These are phyloP conservation scores for Auricularia sp. DNA, from an alignment of 768 basidiomycete species.

Conservation along the genomic window DNA sequence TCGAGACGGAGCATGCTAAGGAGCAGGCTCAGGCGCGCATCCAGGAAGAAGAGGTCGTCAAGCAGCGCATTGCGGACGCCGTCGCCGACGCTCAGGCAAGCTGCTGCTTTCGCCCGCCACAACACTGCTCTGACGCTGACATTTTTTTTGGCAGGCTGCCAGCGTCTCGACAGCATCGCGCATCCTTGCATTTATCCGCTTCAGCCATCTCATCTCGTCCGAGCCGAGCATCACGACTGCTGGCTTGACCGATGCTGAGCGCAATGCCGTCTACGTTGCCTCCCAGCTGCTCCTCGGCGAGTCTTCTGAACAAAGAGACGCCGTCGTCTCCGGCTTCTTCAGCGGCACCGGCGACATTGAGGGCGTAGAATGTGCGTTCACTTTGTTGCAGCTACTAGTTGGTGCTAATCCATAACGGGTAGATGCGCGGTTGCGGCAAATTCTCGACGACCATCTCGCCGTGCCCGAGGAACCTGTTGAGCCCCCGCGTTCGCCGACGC, in stretches of 20 bases:
- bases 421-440: slow-evolving; percentile 57
- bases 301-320: slow-evolving; percentile 40
- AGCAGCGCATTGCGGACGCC: slow-evolving; percentile 44
- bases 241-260: slow-evolving; percentile 40
- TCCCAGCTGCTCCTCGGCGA: slow-evolving; percentile 47
- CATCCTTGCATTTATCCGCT: neutral
- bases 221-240: slow-evolving; percentile 1
- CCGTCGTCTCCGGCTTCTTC: slow-evolving; percentile 46
- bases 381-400: neutral
- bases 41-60: slow-evolving; percentile 48
- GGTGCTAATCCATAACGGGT: slow-evolving; percentile 5
- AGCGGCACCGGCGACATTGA: slow-evolving; percentile 49
- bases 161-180: neutral
- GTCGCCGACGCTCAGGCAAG: slow-evolving; percentile 52
- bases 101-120: slow-evolving; percentile 2
- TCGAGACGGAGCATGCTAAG: slow-evolving; percentile 54
- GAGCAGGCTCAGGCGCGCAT: slow-evolving; percentile 45
- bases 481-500: slow-evolving; percentile 4
- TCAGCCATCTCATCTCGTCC: neutral
- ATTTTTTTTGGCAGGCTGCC: neutral
- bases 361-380: slow-evolving; percentile 51
- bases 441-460: slow-evolving; percentile 43
- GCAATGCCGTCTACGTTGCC: slow-evolving; percentile 42
- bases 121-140: neutral
- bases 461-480: slow-evolving; percentile 21